Conservation (phyloP, 306 rosid species). For the Quercus rubra region DNA sequence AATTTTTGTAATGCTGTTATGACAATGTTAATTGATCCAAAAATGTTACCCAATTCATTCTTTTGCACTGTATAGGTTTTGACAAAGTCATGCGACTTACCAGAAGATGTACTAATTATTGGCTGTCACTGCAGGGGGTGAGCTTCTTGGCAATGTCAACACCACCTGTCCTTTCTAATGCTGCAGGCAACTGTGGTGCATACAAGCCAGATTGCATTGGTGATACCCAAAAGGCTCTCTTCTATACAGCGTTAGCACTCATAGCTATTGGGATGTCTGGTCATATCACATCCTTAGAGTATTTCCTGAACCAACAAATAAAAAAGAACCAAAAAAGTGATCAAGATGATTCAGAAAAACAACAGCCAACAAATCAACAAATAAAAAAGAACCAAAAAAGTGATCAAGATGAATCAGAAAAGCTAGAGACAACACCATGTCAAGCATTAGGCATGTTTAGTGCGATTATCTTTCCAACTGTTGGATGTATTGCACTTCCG, state of each 20-base stretch:
- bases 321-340: neutral
- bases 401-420: no score
- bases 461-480: neutral
- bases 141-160: constrained; percentile 8
- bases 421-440: fast-evolving
- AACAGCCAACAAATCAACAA: no score
- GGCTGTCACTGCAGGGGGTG: constrained; percentile 15
- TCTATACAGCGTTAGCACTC: constrained; percentile 1
- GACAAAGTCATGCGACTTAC: no score
- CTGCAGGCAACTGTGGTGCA: neutral
- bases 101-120: neutral
- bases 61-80: no score
- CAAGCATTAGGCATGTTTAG: neutral
- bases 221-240: neutral
- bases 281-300: neutral
- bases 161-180: neutral
- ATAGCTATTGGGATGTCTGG: neutral
- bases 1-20: no score
- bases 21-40: no score
- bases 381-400: no score
- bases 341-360: no score
- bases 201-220: neutral
- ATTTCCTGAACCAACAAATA: neutral
- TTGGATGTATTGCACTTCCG: constrained; percentile 4
- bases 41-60: no score